Evolutionary conservation across 2,329 filamentous ascomycete genomes (phyloP).

Genomic region (Gyromitra esculenta): DNA sequence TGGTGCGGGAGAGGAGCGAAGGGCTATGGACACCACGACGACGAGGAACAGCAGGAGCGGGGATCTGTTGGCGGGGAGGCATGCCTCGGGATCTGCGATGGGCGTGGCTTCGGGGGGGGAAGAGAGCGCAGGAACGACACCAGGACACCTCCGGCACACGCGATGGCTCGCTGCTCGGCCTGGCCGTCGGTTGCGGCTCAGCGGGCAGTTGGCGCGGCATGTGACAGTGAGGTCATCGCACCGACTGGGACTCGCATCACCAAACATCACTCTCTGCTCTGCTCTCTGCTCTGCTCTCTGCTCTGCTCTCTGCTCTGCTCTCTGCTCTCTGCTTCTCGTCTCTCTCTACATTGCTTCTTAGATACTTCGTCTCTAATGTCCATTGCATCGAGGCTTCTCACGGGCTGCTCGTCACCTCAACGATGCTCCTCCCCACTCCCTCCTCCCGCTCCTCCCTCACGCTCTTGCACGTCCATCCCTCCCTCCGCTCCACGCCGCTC

Average conservation of each 20-base stretch:
- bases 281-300: neutral
- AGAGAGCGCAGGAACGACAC: neutral
- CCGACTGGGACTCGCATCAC: neutral
- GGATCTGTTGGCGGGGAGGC: neutral
- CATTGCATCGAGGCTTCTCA: neutral
- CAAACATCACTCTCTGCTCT: neutral
- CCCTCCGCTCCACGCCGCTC: slow-evolving; percentile 35
- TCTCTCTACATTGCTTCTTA: neutral
- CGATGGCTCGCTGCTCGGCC: neutral
- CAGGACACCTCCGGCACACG: neutral
- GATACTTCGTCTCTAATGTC: neutral
- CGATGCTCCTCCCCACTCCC: slow-evolving; percentile 55
- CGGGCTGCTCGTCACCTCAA: slow-evolving; percentile 36
- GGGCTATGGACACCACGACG: slow-evolving; percentile 7
- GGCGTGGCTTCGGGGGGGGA: neutral
- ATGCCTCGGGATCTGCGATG: neutral
- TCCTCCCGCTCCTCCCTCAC: slow-evolving; percentile 52
- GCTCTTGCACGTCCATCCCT: slow-evolving; percentile 48
- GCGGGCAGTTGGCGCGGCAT: neutral
- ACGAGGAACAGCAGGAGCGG: slow-evolving; percentile 1
- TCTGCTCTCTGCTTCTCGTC: neutral
- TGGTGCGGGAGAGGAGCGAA: neutral
- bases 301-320: neutral
- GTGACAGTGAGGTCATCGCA: slow-evolving; percentile 1
- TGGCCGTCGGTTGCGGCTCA: slow-evolving; percentile 6